These are phyloP conservation scores for Yamadazyma spencermartinsiae DNA, from an alignment of 1,139 yeast species.

Conservation along the genomic window DNA sequence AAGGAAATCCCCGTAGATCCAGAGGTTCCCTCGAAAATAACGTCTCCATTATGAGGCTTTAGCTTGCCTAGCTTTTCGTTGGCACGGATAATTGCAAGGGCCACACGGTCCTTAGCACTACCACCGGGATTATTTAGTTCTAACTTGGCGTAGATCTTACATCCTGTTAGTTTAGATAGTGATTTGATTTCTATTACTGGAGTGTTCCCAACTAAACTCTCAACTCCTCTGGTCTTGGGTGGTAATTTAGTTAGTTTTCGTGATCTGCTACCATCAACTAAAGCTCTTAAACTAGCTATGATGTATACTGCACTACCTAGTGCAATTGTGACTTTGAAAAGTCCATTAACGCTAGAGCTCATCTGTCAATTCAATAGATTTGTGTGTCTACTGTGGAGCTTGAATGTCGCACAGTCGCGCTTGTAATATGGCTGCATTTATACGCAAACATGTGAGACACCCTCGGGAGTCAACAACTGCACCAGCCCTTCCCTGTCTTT, in stretches of 20 bases:
- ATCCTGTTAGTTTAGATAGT: conserved; percentile 72
- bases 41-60: conserved; percentile 56
- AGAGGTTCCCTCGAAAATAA: conserved; percentile 89
- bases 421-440: too few relatives aligned
- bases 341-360: too few relatives aligned
- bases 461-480: too few relatives aligned
- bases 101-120: conserved; percentile 93
- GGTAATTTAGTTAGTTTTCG: conserved; percentile 25
- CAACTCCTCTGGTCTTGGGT: conserved; percentile 41
- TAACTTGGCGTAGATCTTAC: conserved; percentile 82
- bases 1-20: conserved; percentile 96
- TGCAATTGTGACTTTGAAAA: not conserved
- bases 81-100: conserved; percentile 73
- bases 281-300: not conserved
- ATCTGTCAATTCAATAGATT: too few relatives aligned
- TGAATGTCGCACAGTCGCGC: too few relatives aligned
- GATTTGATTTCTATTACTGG: conserved; percentile 80
- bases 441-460: too few relatives aligned
- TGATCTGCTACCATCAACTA: not conserved
- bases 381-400: too few relatives aligned
- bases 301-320: not conserved
- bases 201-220: conserved; percentile 80
- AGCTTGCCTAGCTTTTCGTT: conserved; percentile 64
- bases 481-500: too few relatives aligned
- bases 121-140: conserved; percentile 93